Conservation (phyloP, 2,329 filamentous ascomycete species). For the Sporothrix curviconia region DNA sequence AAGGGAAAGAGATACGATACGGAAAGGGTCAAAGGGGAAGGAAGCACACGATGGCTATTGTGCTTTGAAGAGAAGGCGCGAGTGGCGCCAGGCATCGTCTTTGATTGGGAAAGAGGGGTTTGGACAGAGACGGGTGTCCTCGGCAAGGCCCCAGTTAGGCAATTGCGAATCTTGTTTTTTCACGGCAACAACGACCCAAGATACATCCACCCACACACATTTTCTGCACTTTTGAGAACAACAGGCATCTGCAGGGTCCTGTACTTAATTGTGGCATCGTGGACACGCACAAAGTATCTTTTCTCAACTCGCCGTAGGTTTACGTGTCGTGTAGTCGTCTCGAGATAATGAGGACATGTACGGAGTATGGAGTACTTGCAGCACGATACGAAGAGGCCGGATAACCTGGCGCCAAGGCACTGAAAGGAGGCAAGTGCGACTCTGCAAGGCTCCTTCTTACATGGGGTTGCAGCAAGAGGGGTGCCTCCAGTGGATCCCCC, state of each 20-base stretch:
- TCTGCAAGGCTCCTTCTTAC: slow-evolving; percentile 10
- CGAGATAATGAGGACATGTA: not conserved
- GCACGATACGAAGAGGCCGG: not conserved
- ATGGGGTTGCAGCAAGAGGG: not conserved
- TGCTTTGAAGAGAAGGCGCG: not conserved
- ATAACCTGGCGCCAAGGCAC: slow-evolving; percentile 5
- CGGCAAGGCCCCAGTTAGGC: slow-evolving; percentile 12
- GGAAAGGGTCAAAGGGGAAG: not conserved
- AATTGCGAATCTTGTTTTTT: not conserved
- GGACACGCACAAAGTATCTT: not conserved
- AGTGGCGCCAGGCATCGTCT: slow-evolving; percentile 8
- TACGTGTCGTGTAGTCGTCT: not conserved
- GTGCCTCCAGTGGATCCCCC: not conserved
- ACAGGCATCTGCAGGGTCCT: not conserved
- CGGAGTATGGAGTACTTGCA: not conserved
- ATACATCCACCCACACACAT: not conserved
- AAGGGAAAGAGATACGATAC: not conserved
- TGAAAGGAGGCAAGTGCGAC: slow-evolving; percentile 5
- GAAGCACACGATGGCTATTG: slow-evolving; percentile 1
- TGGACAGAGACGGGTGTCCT: slow-evolving; percentile 3
- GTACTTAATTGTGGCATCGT: not conserved
- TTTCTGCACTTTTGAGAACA: too few relatives aligned
- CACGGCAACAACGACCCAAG: not conserved
- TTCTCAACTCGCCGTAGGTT: too few relatives aligned
- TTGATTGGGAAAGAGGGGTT: slow-evolving; percentile 8